Conservation (phyloP, 805 yeast genomes). For the Hanseniaspora meyeri region DNA sequence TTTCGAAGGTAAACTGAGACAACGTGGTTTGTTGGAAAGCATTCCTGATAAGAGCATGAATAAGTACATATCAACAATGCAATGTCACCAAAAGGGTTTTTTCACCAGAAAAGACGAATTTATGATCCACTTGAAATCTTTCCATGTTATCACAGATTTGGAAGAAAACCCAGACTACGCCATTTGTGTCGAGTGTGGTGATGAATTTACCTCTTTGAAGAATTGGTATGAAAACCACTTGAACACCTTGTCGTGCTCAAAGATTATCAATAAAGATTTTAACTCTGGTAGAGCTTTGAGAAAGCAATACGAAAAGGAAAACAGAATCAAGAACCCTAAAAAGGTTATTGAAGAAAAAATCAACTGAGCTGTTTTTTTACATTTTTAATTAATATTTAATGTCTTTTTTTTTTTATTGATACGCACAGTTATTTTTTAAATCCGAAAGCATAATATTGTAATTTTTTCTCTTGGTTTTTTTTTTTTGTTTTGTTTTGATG, state of each 20-base stretch:
- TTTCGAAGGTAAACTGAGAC: constrained; percentile 13
- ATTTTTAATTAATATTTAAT: too few relatives aligned
- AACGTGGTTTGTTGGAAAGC: neutral
- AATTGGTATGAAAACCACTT: constrained; percentile 58
- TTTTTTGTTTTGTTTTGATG: too few relatives aligned
- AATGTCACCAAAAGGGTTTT: constrained; percentile 51
- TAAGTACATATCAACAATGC: constrained; percentile 25
- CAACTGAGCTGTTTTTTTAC: neutral
- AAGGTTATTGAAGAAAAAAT: neutral
- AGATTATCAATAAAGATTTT: constrained; percentile 9
- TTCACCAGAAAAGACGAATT: constrained; percentile 70
- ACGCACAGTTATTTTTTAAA: too few relatives aligned
- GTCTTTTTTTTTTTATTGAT: too few relatives aligned
- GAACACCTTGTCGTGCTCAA: constrained; percentile 42
- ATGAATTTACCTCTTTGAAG: constrained; percentile 44
- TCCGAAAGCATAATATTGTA: too few relatives aligned
- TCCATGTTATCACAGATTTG: constrained; percentile 47
- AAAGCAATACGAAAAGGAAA: constrained; percentile 9
- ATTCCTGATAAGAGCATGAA: neutral
- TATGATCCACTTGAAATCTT: constrained; percentile 65
- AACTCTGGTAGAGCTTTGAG: constrained; percentile 11
- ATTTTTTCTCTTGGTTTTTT: too few relatives aligned
- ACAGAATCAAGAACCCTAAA: neutral
- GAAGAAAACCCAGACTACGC: constrained; percentile 59
- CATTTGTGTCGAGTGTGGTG: constrained; percentile 55